Evolutionary conservation across 768 basidiomycete species (phyloP), one percentile per base, ranked within the genome.

Genomic region (Suillus variegatus): DNA sequence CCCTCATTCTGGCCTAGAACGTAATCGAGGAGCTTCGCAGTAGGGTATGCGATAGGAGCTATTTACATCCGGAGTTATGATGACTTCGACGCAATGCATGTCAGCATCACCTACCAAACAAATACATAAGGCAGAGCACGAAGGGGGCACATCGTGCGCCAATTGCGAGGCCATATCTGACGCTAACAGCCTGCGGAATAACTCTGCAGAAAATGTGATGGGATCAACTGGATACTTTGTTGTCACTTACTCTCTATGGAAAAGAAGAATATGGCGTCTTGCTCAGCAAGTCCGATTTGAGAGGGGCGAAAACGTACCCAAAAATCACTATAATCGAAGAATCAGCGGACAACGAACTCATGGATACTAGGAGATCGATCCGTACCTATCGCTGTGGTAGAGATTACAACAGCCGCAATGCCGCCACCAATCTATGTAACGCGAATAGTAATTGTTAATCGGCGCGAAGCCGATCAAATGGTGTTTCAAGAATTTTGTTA

Each of bases 21-120:
- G 57, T 77, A 81, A 74, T 98, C 97, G 40, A 99, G 87, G 0
- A 98, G 76, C 66, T 84, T 88, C 22, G 86, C 85, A 57, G 84
- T 84, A 2, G 86, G 86, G 77, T 83, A 95, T 0, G 94, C 93
- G 66, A 96, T 80, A 6, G 94, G 94, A 10, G 90, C 88, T 90
- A 43, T 44, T 12, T 18, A 12, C 20, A 16, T 36, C 12, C 36
- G 3, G 44, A 40, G 22, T 28, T 40, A 25, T 7, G 61, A 32
- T 20, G 35, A 25, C 25, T 3, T 10, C 32, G 18, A 49, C 25
- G 41, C 57, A 66, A 64, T 63, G 13, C 13, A 6, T 49, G 64
- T 14, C 40, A 65, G 67, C 57, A 41, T 51, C 0, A 36, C 74
- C 13, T 61, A 77, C 82, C 77, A 68, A 85, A 80, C 44, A 91